These are phyloP conservation scores for Alternaria novae-zelandiae DNA, from an alignment of 2,329 filamentous ascomycete species.

Conservation along the genomic window DNA sequence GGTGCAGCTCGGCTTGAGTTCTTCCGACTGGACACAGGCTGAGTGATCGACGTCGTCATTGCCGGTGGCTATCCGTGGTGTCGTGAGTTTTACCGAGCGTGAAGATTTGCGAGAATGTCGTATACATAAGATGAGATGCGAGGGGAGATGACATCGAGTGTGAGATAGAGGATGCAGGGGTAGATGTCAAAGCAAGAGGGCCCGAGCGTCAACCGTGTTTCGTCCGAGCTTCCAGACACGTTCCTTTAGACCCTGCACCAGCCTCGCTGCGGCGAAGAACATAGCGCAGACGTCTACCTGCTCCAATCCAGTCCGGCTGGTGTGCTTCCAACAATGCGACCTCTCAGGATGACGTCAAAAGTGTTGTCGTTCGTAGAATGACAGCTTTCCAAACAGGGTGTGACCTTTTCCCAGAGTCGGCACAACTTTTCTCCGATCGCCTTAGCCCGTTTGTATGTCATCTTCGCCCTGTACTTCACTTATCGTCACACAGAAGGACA, in stretches of 20 bases:
- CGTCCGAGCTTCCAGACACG: neutral
- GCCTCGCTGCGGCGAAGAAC: constrained; percentile 3
- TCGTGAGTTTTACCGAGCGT: neutral
- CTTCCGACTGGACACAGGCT: constrained; percentile 7
- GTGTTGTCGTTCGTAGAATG: neutral
- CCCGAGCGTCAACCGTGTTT: neutral
- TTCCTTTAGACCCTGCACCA: neutral
- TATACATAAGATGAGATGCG: neutral
- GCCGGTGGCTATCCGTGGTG: constrained; percentile 5
- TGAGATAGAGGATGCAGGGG: neutral
- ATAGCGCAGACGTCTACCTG: neutral
- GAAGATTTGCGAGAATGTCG: neutral
- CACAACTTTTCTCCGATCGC: neutral
- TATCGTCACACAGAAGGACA: neutral
- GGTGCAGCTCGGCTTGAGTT: constrained; percentile 19
- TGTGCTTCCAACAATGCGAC: neutral
- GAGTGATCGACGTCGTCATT: neutral
- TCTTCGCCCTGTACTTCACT: neutral
- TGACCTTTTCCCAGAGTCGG: neutral
- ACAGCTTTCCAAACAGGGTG: neutral
- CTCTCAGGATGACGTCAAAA: neutral
- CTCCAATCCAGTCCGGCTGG: neutral
- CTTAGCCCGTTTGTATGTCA: neutral
- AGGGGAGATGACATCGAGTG: neutral
- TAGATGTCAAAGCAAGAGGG: neutral